phyloP scores from a whole-genome alignment of 306 rosid genomes.

The Corylus heterophylla region DNA sequence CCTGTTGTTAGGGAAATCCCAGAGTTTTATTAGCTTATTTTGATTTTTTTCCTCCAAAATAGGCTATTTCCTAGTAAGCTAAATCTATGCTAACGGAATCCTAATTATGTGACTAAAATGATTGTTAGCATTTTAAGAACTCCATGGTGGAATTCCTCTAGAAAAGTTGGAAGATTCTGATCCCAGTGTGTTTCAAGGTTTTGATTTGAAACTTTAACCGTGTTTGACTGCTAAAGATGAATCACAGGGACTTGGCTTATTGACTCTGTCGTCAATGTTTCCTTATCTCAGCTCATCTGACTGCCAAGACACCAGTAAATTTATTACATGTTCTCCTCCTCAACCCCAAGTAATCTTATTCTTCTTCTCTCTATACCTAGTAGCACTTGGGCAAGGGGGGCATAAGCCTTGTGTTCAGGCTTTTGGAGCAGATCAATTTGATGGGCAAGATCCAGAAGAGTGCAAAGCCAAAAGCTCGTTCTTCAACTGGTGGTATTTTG shows the following conservation, averaged over 20 bases:
- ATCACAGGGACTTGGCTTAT: slow-evolving; percentile 58
- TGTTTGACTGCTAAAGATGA: not conserved
- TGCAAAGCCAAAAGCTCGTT: slow-evolving; percentile 69
- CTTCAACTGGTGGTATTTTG: slow-evolving; percentile 86
- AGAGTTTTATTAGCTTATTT: too few species aligned
- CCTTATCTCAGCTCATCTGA: slow-evolving; percentile 36
- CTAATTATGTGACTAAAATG: too few species aligned
- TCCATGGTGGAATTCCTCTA: not conserved
- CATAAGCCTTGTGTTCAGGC: slow-evolving; percentile 88
- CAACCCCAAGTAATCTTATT: slow-evolving; percentile 47
- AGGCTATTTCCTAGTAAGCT: too few species aligned
- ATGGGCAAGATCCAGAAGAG: slow-evolving; percentile 57
- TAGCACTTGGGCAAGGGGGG: slow-evolving; percentile 68
- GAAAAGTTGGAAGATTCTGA: not conserved
- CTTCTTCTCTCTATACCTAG: slow-evolving; percentile 61
- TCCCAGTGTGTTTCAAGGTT: not conserved
- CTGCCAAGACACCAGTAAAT: slow-evolving; percentile 26
- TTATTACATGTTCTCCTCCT: slow-evolving; percentile 32
- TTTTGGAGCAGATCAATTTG: slow-evolving; percentile 81
- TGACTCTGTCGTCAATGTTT: slow-evolving; percentile 54
- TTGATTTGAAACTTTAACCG: not conserved
- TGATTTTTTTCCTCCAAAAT: too few species aligned
- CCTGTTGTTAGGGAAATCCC: too few species aligned
- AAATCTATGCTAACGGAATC: too few species aligned
- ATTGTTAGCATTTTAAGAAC: not conserved